These are phyloP conservation scores for Fomitopsis pulvina DNA, from an alignment of 768 basidiomycete genomes.

Conservation along the genomic window DNA sequence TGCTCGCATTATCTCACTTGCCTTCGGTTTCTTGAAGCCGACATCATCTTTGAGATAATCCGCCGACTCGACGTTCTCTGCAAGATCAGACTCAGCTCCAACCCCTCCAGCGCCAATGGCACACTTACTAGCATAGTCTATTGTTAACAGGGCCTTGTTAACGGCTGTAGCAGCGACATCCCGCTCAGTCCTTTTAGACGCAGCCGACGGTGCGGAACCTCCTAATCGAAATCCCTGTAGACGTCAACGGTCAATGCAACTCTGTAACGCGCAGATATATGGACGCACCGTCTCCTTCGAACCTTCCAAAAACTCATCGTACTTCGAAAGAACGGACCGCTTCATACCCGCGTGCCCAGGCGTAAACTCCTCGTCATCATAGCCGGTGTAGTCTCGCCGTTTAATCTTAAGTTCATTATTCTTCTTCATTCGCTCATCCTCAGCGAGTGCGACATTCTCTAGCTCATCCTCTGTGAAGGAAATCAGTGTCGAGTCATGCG, in stretches of 20 bases:
- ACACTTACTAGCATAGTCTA: slow-evolving; percentile 84
- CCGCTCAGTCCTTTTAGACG: slow-evolving; percentile 36
- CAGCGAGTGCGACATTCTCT: slow-evolving; percentile 92
- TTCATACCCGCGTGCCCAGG: slow-evolving; percentile 74
- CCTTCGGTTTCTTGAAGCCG: slow-evolving; percentile 95
- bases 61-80: slow-evolving; percentile 79
- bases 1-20: slow-evolving; percentile 20
- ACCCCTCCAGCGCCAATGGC: neutral
- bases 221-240: slow-evolving; percentile 85
- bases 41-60: slow-evolving; percentile 89
- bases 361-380: slow-evolving; percentile 92
- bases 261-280: neutral
- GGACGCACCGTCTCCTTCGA: slow-evolving; percentile 54
- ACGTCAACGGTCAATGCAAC: neutral
- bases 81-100: neutral
- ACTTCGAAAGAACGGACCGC: slow-evolving; percentile 80
- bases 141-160: slow-evolving; percentile 74
- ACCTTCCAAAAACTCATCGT: slow-evolving; percentile 86
- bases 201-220: slow-evolving; percentile 37
- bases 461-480: slow-evolving; percentile 82
- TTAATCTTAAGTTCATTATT: slow-evolving; percentile 83
- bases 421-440: slow-evolving; percentile 75
- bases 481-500: slow-evolving; percentile 1
- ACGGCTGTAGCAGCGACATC: slow-evolving; percentile 52
- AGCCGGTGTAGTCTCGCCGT: slow-evolving; percentile 85